Evolutionary conservation across 495 filamentous ascomycete species (phyloP).

Genomic region (Apiosordaria backusii): DNA sequence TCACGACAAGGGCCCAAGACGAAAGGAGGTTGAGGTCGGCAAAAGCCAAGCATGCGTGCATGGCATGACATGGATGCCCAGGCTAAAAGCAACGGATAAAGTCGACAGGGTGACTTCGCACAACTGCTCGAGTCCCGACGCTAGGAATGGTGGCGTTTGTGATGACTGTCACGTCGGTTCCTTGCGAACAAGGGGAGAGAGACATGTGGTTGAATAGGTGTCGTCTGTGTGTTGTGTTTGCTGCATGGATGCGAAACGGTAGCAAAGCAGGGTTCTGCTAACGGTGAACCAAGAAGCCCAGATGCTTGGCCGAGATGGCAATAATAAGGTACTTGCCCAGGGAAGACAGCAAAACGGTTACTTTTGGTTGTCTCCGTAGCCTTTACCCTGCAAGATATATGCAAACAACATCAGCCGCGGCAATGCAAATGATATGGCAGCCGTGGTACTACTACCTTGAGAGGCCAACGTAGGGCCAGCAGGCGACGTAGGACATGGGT

Average conservation of each 20-base stretch:
- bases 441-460: conserved; percentile 5
- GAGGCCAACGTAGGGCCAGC: neutral
- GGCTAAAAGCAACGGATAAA: conserved; percentile 20
- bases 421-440: neutral
- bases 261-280: neutral
- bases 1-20: neutral
- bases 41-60: neutral
- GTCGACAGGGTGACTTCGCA: neutral
- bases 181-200: conserved; percentile 5
- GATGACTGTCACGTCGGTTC: neutral
- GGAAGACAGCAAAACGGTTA: neutral
- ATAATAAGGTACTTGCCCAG: neutral
- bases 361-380: neutral
- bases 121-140: conserved; percentile 18
- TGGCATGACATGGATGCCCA: neutral
- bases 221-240: neutral
- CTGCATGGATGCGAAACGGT: neutral
- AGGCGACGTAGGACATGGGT: neutral
- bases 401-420: conserved; percentile 5
- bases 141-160: conserved; percentile 8
- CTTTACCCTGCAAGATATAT: conserved; percentile 1
- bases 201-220: neutral
- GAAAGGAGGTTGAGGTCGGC: neutral
- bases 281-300: neutral
- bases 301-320: neutral